Conservation (phyloP, 805 yeast species). For the Kluyveromyces dobzhanskii region DNA sequence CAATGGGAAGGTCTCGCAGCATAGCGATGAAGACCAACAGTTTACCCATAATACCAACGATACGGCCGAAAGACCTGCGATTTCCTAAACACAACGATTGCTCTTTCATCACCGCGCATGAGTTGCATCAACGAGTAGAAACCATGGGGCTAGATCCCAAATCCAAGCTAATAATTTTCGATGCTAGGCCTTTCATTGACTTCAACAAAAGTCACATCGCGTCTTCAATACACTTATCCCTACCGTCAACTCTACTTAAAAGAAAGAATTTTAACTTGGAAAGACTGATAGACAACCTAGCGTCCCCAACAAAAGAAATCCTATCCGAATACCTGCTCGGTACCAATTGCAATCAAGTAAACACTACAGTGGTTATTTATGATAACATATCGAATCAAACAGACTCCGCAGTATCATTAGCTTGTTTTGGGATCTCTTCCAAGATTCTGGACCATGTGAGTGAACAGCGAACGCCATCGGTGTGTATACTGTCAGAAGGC, state of each 20-base stretch:
- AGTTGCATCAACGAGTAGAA: conserved; percentile 8
- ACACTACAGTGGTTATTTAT: conserved; percentile 18
- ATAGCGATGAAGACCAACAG: conserved; percentile 7
- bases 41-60: conserved; percentile 14
- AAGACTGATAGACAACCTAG: conserved; percentile 54
- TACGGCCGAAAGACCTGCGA: conserved; percentile 20
- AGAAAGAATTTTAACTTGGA: conserved; percentile 62
- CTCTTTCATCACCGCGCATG: conserved; percentile 14
- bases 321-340: conserved; percentile 4
- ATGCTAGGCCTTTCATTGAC: conserved; percentile 75
- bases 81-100: conserved; percentile 17
- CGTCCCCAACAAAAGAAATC: conserved; percentile 35
- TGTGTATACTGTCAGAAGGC: conserved; percentile 7
- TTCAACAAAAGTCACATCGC: conserved; percentile 49
- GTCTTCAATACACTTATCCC: conserved; percentile 64
- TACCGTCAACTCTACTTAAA: conserved; percentile 83
- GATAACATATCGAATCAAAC: conserved; percentile 19
- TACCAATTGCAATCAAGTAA: conserved; percentile 7
- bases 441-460: conserved; percentile 15
- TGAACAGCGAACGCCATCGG: conserved; percentile 2
- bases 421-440: conserved; percentile 21
- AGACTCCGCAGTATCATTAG: conserved; percentile 18
- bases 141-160: conserved; percentile 5
- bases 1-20: not conserved
- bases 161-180: conserved; percentile 28